Evolutionary conservation across 1,284 basidiomycete species (phyloP).

Genomic region (Tylopilus sp.): DNA sequence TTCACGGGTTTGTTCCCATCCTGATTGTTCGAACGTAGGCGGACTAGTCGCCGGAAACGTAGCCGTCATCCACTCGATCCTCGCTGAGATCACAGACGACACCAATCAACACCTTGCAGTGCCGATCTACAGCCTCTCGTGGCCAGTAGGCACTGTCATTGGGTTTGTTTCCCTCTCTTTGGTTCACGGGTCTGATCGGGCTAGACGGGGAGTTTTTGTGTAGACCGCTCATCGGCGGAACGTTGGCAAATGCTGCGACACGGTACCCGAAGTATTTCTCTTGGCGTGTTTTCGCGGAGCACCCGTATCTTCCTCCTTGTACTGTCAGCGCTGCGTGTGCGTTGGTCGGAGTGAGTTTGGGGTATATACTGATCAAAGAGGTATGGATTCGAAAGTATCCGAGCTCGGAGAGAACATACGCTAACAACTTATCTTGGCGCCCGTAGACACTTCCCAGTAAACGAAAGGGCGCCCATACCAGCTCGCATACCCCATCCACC

Average conservation of each 20-base stretch:
- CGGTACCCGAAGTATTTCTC: constrained; percentile 21
- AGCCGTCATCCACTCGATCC: constrained; percentile 48
- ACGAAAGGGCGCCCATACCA: constrained; percentile 1
- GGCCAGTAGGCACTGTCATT: constrained; percentile 20
- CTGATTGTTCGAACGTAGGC: not conserved
- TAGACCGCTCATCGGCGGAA: constrained; percentile 23
- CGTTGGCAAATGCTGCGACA: constrained; percentile 18
- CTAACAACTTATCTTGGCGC: not conserved
- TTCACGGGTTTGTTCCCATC: not conserved
- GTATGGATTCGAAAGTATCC: not conserved
- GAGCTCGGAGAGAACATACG: not conserved
- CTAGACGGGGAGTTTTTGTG: not conserved
- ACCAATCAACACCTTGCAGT: constrained; percentile 59
- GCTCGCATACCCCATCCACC: not conserved
- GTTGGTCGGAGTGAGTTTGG: constrained; percentile 10
- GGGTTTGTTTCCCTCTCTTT: constrained; percentile 12
- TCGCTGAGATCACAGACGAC: constrained; percentile 54
- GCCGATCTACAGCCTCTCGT: constrained; percentile 35
- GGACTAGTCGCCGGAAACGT: constrained; percentile 43
- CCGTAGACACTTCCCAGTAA: constrained; percentile 22
- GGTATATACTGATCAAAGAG: constrained; percentile 25
- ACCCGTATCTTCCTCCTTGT: constrained; percentile 27
- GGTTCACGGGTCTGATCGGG: not conserved
- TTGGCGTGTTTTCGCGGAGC: constrained; percentile 16
- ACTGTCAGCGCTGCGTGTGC: constrained; percentile 14